A percentile compares a stretch with the other conserved stretches of the same genome.
Conservation (phyloP, 164 flowering plant genomes). For the Tetrastigma voinierianum region DNA sequence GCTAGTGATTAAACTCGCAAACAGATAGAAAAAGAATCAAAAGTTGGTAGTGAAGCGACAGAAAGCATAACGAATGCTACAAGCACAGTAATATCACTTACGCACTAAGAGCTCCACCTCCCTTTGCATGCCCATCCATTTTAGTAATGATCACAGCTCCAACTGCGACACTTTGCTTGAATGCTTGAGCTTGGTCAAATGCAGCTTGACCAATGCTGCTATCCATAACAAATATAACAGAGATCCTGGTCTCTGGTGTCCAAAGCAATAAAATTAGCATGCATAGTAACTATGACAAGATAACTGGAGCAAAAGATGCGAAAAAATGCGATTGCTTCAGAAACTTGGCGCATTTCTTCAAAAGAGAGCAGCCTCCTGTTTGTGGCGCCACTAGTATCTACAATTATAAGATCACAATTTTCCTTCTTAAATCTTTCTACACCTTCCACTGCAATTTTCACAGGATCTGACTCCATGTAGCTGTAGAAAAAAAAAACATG, state of each 20-base stretch:
- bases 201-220: constrained; percentile 99
- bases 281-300: background rate
- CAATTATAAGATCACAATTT: constrained; percentile 93
- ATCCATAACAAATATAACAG: constrained; percentile 96
- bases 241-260: constrained; percentile 96
- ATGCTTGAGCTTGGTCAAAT: constrained; percentile 98
- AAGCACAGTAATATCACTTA: constrained; percentile 34
- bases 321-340: constrained; percentile 82
- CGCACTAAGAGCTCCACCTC: constrained; percentile 96
- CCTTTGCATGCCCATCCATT: constrained; percentile 92
- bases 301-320: background rate
- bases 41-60: background rate
- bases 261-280: background rate
- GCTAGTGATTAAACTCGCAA: too few relatives aligned
- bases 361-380: constrained; percentile 96
- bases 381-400: constrained; percentile 98
- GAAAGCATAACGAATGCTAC: background rate
- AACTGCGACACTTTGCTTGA: constrained; percentile 94
- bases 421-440: constrained; percentile 93
- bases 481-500: constrained; percentile 38
- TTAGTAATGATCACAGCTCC: constrained; percentile 96
- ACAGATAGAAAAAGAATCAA: background rate
- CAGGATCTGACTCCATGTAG: constrained; percentile 96
- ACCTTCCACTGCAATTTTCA: constrained; percentile 94
- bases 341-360: constrained; percentile 99